Evolutionary conservation across 352 stramenopile genomes (phyloP).

Genomic region (Phytophthora kernoviae): DNA sequence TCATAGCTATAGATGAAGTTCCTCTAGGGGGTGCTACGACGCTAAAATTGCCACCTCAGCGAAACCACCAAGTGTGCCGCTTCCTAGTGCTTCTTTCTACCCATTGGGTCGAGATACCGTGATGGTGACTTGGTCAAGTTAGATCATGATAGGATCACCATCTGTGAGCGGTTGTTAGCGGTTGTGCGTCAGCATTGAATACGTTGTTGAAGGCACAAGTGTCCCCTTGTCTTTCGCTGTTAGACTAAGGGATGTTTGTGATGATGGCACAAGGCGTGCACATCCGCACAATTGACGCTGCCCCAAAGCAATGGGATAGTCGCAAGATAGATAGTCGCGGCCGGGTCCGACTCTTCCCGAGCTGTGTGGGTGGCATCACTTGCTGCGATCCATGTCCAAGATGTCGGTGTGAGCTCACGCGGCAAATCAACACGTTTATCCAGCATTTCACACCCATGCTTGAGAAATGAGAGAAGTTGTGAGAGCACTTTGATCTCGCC

Average conservation of each 20-base stretch:
- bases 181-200: background rate
- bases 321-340: background rate
- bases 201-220: background rate
- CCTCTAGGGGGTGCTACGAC: too few species aligned
- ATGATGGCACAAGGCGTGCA: too few species aligned
- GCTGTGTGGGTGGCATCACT: conserved; percentile 10
- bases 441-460: conserved; percentile 2
- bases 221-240: too few species aligned
- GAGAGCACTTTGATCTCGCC: background rate
- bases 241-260: too few species aligned
- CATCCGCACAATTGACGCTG: too few species aligned
- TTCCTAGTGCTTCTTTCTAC: too few species aligned
- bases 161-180: background rate
- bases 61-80: background rate
- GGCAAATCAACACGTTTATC: conserved; percentile 20
- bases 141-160: background rate
- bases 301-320: background rate
- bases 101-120: too few species aligned
- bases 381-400: background rate
- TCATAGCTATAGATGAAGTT: background rate
- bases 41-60: background rate
- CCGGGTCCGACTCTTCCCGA: conserved; percentile 12
- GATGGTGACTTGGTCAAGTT: background rate
- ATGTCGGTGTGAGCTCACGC: conserved; percentile 5
- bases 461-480: conserved; percentile 1